phyloP scores from a whole-genome alignment of 1,284 basidiomycete species.

The Ustilago tritici region DNA sequence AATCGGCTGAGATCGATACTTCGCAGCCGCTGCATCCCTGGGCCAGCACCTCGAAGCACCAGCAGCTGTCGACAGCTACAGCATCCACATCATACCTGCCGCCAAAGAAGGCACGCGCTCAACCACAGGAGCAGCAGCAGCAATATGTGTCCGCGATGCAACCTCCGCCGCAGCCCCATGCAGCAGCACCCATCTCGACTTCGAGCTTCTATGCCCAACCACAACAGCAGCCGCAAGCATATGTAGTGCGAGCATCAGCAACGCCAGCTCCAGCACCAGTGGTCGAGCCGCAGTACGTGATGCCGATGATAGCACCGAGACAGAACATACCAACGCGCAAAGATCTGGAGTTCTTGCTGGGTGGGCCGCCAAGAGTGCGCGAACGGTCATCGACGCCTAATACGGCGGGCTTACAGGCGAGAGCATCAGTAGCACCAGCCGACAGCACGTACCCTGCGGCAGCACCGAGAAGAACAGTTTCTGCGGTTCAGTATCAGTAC shows the following conservation, averaged over 20 bases:
- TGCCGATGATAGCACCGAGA: not conserved
- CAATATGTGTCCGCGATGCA: not conserved
- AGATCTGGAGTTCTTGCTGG: constrained; percentile 36
- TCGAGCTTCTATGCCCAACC: constrained; percentile 7
- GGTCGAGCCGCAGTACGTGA: not conserved
- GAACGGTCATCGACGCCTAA: constrained; percentile 12
- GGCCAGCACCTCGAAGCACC: constrained; percentile 11
- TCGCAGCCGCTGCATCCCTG: constrained; percentile 33
- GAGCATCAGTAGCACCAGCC: not conserved
- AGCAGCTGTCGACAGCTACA: not conserved
- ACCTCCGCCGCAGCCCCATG: not conserved
- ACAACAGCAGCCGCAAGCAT: not conserved
- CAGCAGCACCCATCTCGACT: not conserved
- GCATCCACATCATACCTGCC: constrained; percentile 6
- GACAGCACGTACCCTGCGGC: not conserved
- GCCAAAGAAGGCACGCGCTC: not conserved
- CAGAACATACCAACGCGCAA: constrained; percentile 24
- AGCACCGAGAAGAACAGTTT: not conserved
- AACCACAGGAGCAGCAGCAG: not conserved
- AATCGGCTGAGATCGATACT: constrained; percentile 20
- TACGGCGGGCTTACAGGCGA: not conserved
- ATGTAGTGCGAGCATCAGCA: constrained; percentile 1
- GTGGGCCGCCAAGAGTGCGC: constrained; percentile 17
- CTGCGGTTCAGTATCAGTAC: not conserved
- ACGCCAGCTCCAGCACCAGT: constrained; percentile 2